Conservation (phyloP, 192 early-diverging fungal genomes). For the Chytriomyces hyalinus region DNA sequence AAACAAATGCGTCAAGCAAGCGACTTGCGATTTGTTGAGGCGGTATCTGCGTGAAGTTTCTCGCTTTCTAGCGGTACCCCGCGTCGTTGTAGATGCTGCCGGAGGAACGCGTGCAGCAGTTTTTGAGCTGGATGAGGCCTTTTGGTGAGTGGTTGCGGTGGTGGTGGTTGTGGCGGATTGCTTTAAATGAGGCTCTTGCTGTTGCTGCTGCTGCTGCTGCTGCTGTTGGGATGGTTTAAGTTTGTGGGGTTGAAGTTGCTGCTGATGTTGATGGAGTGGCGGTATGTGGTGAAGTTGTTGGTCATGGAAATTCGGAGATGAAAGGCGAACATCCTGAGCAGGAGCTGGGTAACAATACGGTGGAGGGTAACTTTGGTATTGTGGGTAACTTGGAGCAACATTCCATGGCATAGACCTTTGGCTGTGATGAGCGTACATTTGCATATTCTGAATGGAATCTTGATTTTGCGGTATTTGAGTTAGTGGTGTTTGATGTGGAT, state of each 20-base stretch:
- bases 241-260: neutral
- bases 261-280: neutral
- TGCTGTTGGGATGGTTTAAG: neutral
- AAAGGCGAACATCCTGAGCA: neutral
- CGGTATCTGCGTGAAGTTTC: conserved; percentile 17
- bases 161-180: neutral
- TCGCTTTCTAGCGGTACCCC: neutral
- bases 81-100: neutral
- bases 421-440: neutral
- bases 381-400: neutral
- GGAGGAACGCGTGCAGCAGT: neutral
- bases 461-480: too few species aligned
- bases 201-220: neutral
- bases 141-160: neutral
- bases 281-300: neutral
- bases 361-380: neutral
- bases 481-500: too few species aligned
- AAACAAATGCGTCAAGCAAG: conserved; percentile 13
- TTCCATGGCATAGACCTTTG: neutral
- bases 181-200: neutral
- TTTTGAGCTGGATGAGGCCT: neutral
- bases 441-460: neutral
- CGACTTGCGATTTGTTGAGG: conserved; percentile 11
- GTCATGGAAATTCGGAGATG: neutral
- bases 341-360: neutral